Base-by-base conservation (phyloP, 257 asterid species). In the Orobanche coerulescens region DNA sequence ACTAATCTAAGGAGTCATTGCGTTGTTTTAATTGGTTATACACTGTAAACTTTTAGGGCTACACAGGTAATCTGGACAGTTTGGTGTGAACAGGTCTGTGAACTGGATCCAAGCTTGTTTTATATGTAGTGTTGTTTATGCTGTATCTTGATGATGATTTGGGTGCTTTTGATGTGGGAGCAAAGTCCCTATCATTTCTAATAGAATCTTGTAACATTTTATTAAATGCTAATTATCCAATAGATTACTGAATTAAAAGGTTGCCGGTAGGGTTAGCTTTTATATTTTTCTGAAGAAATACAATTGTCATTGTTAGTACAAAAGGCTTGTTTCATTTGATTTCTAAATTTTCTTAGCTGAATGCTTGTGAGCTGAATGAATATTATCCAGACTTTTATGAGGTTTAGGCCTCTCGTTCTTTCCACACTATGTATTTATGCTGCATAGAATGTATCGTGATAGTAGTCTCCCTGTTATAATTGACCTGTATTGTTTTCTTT, bases 81-180 rank as follows among this genome's bases (percentile, higher is more conserved):
- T 83, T 94, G 82, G 99, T 94, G 99, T 57, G 99, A 94, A 79
- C 97, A 76, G 99, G 99, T 94, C 31, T 24, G 84, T 64, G 46
- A 48, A 62, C 68, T 55, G 57, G 65, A 49, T 51, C 66, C 36
- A 54, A 11, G 34, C 55, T 69, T 19, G 13, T 63, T 55, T 12
- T 58, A 57, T 65, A 13, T 40, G 24, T 33, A 61, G 20, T 14
- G 25, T 33, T 62, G 66, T 52, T 50, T 53, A 36, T 60, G 55
- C 59, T 51, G 37, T 37, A 36, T 37, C 57, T 43, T 61, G 48
- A 16, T 67, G 14, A 34, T 61, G 59, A 39, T 53, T 34, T n/a
- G 67, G 47, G 71, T 68, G 40, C 62, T 25, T 40, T 39, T 61
- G 12, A 36, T n/a, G 56, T 36, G 30, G 66, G 36, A n/a, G n/a